phyloP scores from a whole-genome alignment of 225 moss, liverwort and hornwort species.

The Takakia lepidozioides region DNA sequence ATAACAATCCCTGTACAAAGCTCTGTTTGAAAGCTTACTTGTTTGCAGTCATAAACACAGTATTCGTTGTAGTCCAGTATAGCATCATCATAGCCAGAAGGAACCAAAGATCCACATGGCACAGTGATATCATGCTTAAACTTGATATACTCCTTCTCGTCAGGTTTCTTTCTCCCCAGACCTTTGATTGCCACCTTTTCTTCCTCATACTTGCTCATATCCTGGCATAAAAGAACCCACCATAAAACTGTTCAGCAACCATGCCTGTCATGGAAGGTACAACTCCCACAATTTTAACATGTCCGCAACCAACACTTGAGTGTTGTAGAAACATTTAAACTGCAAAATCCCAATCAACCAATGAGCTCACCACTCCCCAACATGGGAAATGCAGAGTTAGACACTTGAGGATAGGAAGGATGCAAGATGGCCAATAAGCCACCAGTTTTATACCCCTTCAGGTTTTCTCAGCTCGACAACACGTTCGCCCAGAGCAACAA shows the following conservation, averaged over 20 bases:
- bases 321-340: too few relatives aligned
- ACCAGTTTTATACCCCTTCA: conserved; percentile 36
- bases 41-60: conserved; percentile 21
- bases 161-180: conserved; percentile 19
- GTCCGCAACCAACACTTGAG: too few relatives aligned
- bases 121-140: conserved; percentile 14
- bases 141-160: conserved; percentile 12
- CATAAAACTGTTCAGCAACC: too few relatives aligned
- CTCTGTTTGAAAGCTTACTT: too few relatives aligned
- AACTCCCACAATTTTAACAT: too few relatives aligned
- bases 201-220: conserved; percentile 22
- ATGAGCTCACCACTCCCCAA: too few relatives aligned
- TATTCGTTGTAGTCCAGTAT: conserved; percentile 25
- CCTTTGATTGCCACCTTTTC: conserved; percentile 24
- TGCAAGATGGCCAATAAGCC: too few relatives aligned
- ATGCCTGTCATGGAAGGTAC: too few relatives aligned
- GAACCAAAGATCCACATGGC: conserved; percentile 12
- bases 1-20: too few relatives aligned
- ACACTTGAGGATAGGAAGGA: too few relatives aligned
- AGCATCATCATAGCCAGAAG: conserved; percentile 9
- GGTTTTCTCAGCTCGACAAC: conserved; percentile 31
- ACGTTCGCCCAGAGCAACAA: conserved; percentile 35
- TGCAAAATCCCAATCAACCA: too few relatives aligned
- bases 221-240: conserved; percentile 9
- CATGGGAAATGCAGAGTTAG: too few relatives aligned